phyloP scores from a whole-genome alignment of 129 eudicot species.

The Flaveria brownii region DNA sequence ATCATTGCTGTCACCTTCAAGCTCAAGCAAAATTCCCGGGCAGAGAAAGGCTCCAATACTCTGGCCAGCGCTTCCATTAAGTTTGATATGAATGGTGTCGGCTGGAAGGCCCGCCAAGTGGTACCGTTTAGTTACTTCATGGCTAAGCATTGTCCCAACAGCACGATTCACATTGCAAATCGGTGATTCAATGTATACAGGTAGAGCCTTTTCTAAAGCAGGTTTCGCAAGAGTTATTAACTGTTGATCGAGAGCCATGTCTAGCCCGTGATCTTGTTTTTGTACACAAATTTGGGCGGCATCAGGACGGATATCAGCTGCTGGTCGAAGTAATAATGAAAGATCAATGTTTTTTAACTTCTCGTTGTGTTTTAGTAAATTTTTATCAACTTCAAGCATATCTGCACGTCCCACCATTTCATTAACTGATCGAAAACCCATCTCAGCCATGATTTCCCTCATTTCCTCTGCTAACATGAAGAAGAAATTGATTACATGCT shows the following conservation, averaged over 20 bases:
- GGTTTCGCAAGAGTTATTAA: slow-evolving; percentile 64
- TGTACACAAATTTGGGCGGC: slow-evolving; percentile 90
- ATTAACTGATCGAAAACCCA: slow-evolving; percentile 68
- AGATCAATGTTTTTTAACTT: slow-evolving; percentile 82
- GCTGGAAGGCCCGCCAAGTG: slow-evolving; percentile 70
- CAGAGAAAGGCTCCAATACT: slow-evolving; percentile 96
- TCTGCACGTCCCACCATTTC: slow-evolving; percentile 99
- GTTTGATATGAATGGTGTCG: slow-evolving; percentile 90
- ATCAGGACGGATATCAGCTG: slow-evolving; percentile 84
- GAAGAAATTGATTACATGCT: slow-evolving; percentile 94
- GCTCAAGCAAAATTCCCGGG: slow-evolving; percentile 86
- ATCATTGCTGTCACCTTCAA: slow-evolving; percentile 98
- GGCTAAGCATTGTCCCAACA: slow-evolving; percentile 98
- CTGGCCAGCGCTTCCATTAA: slow-evolving; percentile 94
- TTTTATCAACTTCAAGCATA: slow-evolving; percentile 89
- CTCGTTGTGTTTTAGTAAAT: slow-evolving; percentile 58
- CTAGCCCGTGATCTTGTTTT: slow-evolving; percentile 94
- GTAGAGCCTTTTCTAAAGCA: slow-evolving; percentile 74
- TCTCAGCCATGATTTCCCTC: slow-evolving; percentile 87
- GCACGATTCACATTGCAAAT: slow-evolving; percentile 90
- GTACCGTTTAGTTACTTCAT: slow-evolving; percentile 89
- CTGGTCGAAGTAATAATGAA: slow-evolving; percentile 84
- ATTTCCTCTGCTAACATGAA: slow-evolving; percentile 98
- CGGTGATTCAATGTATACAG: slow-evolving; percentile 85
- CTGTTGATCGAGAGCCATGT: slow-evolving; percentile 88